Evolutionary conservation across 148 eudicot species (phyloP), one percentile per base, ranked within the genome.

Genomic region (Amaranthus hypochondriacus): DNA sequence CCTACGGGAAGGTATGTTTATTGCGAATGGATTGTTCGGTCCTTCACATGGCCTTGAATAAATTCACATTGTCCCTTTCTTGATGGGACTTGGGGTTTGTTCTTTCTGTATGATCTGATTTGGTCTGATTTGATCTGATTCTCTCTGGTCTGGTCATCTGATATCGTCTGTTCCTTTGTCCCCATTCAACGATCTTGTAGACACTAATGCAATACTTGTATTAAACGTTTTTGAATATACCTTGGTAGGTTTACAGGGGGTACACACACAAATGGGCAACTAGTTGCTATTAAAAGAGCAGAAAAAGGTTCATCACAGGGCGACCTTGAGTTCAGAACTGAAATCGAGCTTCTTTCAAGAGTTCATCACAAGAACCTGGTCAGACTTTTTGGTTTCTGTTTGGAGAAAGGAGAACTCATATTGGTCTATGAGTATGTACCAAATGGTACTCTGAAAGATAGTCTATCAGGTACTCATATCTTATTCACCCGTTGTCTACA

Each of bases 351-450:
- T 86, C 95, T 93, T 4, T 91, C 98, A 15, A 76, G 98, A 71
- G 95, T 93, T 75, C 98, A 93, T 78, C 98, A 93, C 76, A 93
- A 90, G 80, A 93, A 93, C 76, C 86, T 93, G 9, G 92, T 93
- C 8, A 83, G 78, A 66, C 89, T 93, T 48, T 81, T 90, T 71
- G 98, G 98, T 3, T 93, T 93, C 79, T 90, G 94, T 66, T 90
- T 85, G n/a, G 98, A 93, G 71, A 85, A 89, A 55, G 89, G 82
- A 57, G 93, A 89, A 67, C 94, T 86, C 70, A 86, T 91, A 81
- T 63, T 93, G 58, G 86, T 93, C 4, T 93, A 93, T 53, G 98
- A 93, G 82, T 91, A 79, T 58, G 84, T 89, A 77, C 81, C 98
- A 15, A 91, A 91, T 64, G 98, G 97, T 67, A 87, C 94, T n/a